Evolutionary conservation across 306 rosid species (phyloP).

Genomic region (Cucurbita maxima): DNA sequence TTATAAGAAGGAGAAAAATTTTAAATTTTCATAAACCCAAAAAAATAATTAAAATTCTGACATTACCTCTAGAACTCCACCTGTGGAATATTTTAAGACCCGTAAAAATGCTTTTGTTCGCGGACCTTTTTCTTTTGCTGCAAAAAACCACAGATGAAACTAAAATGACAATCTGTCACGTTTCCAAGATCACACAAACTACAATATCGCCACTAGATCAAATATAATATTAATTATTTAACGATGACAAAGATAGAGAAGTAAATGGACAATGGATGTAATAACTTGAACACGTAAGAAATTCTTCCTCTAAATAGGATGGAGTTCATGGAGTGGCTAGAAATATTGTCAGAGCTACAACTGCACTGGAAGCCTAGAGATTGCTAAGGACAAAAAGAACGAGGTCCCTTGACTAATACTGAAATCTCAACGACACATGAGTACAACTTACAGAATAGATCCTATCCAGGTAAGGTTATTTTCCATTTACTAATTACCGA

Average conservation of each 20-base stretch:
- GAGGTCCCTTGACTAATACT: background rate
- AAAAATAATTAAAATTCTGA: background rate
- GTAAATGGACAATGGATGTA: background rate
- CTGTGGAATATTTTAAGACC: slow-evolving; percentile 67
- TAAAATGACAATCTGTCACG: background rate
- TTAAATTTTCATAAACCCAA: background rate
- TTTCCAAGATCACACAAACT: background rate
- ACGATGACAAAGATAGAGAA: background rate
- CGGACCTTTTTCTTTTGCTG: slow-evolving; percentile 56
- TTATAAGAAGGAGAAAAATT: background rate
- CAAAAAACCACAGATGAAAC: slow-evolving; percentile 16
- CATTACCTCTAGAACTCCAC: slow-evolving; percentile 89
- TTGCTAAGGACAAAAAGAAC: background rate
- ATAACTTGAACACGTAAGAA: background rate
- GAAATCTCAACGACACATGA: background rate
- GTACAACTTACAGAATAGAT: background rate
- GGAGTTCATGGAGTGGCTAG: background rate
- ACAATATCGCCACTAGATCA: background rate
- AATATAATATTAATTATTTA: background rate
- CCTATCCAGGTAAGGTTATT: background rate
- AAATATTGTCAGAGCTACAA: background rate
- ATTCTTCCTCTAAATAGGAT: background rate
- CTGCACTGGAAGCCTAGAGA: background rate
- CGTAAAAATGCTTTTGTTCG: slow-evolving; percentile 85
- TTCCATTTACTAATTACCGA: background rate